Conservation (phyloP, 2,329 filamentous ascomycete species). For the Aspergillus neoniger region DNA sequence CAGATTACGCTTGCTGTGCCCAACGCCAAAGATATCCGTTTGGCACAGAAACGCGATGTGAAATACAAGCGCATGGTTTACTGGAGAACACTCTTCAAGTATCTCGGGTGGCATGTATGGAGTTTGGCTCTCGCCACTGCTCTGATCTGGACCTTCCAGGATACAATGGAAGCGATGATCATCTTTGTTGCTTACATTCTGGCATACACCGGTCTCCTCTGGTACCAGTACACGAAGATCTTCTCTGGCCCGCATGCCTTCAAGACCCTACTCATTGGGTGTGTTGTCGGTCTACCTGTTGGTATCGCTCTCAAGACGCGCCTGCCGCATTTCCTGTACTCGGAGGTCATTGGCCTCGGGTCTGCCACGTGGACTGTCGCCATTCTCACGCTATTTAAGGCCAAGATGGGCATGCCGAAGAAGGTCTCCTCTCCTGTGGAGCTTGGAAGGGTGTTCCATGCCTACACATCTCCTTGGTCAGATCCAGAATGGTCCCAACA, state of each 20-base stretch:
- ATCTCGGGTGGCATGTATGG: conserved; percentile 56
- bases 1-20: conserved; percentile 45
- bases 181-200: conserved; percentile 55
- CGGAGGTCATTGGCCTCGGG: conserved; percentile 52
- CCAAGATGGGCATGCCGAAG: conserved; percentile 52
- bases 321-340: conserved; percentile 46
- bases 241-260: conserved; percentile 54
- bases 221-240: conserved; percentile 57
- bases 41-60: conserved; percentile 48
- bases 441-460: conserved; percentile 43
- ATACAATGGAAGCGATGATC: conserved; percentile 43
- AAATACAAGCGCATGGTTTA: conserved; percentile 53
- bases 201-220: conserved; percentile 55
- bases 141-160: conserved; percentile 57
- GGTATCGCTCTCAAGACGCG: conserved; percentile 49
- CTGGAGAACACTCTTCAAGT: conserved; percentile 53
- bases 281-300: conserved; percentile 48
- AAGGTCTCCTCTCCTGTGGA: conserved; percentile 39
- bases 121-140: conserved; percentile 52
- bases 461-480: conserved; percentile 46
- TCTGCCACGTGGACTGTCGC: conserved; percentile 56
- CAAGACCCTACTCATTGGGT: conserved; percentile 51
- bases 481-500: conserved; percentile 54
- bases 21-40: conserved; percentile 46
- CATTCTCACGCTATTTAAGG: conserved; percentile 50